Percentiles rank a stretch among this genome's conserved stretches.
Evolutionary conservation across 1,284 basidiomycete genomes (phyloP).

Genomic region (Cryptococcus neoformans): DNA sequence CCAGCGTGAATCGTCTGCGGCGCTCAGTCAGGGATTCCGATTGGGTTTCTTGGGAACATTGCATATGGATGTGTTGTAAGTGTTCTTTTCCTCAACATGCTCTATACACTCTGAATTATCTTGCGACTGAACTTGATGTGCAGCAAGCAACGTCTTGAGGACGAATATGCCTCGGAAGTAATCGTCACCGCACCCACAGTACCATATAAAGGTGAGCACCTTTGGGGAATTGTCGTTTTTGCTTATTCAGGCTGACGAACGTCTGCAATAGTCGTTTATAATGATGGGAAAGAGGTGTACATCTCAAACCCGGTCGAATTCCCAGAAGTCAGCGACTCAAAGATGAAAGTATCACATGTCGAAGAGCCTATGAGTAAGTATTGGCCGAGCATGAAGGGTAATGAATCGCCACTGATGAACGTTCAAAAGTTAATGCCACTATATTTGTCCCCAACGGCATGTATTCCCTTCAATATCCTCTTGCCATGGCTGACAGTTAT

Average conservation of each 20-base stretch:
- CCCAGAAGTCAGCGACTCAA: constrained; percentile 70
- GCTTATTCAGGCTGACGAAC: neutral
- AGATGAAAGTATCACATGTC: constrained; percentile 64
- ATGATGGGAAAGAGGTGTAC: constrained; percentile 60
- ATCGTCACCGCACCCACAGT: constrained; percentile 92
- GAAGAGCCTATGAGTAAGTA: constrained; percentile 67
- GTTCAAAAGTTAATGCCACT: constrained; percentile 65
- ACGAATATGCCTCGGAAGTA: constrained; percentile 88
- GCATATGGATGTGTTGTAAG: constrained; percentile 82
- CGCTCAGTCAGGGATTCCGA: constrained; percentile 91
- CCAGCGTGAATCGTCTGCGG: constrained; percentile 88
- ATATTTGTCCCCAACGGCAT: constrained; percentile 87
- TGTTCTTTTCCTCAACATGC: neutral
- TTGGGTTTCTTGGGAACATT: constrained; percentile 94
- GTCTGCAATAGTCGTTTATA: constrained; percentile 63
- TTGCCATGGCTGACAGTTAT: neutral
- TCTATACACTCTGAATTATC: neutral
- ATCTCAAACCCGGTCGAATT: constrained; percentile 93
- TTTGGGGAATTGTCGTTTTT: neutral
- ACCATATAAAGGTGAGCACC: constrained; percentile 71
- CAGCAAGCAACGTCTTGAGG: constrained; percentile 81
- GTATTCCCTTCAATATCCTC: constrained; percentile 7
- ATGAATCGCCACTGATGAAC: too few species aligned
- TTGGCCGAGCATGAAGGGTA: neutral
- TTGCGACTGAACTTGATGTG: neutral